Evolutionary conservation across 129 eudicot genomes (phyloP).

Genomic region (Flaveria trinervia): DNA sequence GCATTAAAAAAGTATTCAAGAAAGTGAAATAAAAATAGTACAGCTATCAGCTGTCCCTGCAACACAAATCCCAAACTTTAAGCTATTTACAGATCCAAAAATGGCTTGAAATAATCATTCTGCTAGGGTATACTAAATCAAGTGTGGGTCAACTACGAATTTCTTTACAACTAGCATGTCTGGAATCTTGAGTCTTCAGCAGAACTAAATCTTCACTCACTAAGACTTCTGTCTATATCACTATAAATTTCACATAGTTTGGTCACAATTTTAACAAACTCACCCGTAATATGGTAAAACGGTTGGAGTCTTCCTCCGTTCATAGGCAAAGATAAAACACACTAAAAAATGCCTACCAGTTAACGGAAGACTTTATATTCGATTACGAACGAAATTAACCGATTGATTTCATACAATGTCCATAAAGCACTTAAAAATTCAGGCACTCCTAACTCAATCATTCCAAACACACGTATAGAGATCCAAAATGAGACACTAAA

Average conservation of each 20-base stretch:
- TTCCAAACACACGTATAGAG: not conserved
- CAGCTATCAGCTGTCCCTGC: slow-evolving; percentile 8
- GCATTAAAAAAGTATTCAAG: slow-evolving; percentile 11
- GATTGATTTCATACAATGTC: not conserved
- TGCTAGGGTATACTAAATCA: not conserved
- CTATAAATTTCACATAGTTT: not conserved
- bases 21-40: slow-evolving; percentile 9
- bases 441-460: not conserved
- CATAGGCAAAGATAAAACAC: not conserved
- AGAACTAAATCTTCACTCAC: not conserved
- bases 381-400: not conserved
- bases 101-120: not conserved
- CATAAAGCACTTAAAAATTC: not conserved
- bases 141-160: not conserved
- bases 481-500: not conserved
- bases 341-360: not conserved
- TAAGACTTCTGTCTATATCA: not conserved
- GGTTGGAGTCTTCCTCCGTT: not conserved
- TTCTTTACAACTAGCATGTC: not conserved
- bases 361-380: not conserved
- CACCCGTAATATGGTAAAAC: not conserved
- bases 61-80: slow-evolving; percentile 3
- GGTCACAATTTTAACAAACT: not conserved
- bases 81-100: slow-evolving; percentile 12
- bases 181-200: not conserved